Evolutionary conservation across 805 yeast genomes (phyloP), one percentile per base, ranked within the genome.

Genomic region (Metschnikowia koreensis): DNA sequence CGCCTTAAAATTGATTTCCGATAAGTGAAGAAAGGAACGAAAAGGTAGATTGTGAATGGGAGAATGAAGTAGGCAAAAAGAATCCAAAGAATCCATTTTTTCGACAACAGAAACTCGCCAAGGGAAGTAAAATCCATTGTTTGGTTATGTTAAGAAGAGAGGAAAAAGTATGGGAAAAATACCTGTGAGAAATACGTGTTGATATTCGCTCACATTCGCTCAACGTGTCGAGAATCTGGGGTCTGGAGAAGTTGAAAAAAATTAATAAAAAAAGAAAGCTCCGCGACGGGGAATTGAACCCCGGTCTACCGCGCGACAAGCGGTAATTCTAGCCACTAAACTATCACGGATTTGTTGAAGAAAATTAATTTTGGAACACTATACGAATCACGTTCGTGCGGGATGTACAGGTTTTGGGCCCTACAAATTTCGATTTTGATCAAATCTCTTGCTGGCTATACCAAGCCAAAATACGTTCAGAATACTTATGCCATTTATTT

Each of bases 61-160:
- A 80, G 60, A 5, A 68, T 53, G 0, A 80, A 47, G 69, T 84
- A 85, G 4, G 81, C 41, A 0, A 63, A 68, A 0, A 82, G 55
- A 12, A 83, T 58, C 51, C 69, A 64, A 74, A 79, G 76, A 3
- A 78, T 66, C 76, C 80, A 76, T 31, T 47, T 38, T 31, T 38
- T 41, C 42, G 54, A 40, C 17, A 46, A 7, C 40, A 44, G 46
- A 33, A 51, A 51, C 42, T 46, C 46, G 41, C 52, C 52, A 15
- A 42, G 36, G 48, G 34, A 36, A 12, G 48, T 17, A 44, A 33
- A 48, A 31, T 45, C 38, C 54, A 48, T 51, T 6, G 27, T 38
- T 29, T 36, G 11, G 28, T 29, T 31, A 34, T 6, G 39, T 26
- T 9, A 11, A 22, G 13, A 11, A 34, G 12, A 16, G 27, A 36